Conservation (phyloP, 306 rosid genomes). For the Vigna unguiculata region DNA sequence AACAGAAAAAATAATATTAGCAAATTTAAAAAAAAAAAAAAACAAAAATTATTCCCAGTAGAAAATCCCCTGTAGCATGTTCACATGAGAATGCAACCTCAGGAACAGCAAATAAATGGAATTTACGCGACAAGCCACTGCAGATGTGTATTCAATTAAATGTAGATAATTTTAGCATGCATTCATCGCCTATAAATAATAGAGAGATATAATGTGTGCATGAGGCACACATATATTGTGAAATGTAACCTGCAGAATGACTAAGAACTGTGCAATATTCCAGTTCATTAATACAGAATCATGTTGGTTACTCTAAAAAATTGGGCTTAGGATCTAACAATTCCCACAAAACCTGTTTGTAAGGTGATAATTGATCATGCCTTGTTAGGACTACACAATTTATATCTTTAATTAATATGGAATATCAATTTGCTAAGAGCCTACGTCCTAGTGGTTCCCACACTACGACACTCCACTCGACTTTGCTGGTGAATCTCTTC, state of each 20-base stretch:
- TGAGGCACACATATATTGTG: background rate
- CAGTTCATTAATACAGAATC: conserved; percentile 12
- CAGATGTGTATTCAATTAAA: conserved; percentile 25
- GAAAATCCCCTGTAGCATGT: background rate
- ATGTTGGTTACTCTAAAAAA: background rate
- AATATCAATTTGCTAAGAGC: background rate
- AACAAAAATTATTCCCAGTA: too few species aligned
- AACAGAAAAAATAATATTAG: conserved; percentile 40
- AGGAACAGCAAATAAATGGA: conserved; percentile 16
- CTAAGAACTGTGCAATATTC: conserved; percentile 2
- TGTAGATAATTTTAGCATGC: background rate
- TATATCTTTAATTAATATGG: too few species aligned
- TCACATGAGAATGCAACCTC: background rate
- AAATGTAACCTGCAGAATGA: conserved; percentile 5
- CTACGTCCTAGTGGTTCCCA: background rate
- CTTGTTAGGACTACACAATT: background rate
- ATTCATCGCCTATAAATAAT: background rate
- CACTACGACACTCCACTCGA: background rate
- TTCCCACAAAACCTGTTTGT: too few species aligned
- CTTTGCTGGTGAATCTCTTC: background rate
- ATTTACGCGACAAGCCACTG: conserved; percentile 3
- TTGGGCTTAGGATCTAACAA: too few species aligned
- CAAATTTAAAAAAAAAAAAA: background rate
- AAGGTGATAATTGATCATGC: background rate
- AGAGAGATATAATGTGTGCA: background rate